Conservation (phyloP, 2,329 filamentous ascomycete genomes). For the Hypoxylon sp. region DNA sequence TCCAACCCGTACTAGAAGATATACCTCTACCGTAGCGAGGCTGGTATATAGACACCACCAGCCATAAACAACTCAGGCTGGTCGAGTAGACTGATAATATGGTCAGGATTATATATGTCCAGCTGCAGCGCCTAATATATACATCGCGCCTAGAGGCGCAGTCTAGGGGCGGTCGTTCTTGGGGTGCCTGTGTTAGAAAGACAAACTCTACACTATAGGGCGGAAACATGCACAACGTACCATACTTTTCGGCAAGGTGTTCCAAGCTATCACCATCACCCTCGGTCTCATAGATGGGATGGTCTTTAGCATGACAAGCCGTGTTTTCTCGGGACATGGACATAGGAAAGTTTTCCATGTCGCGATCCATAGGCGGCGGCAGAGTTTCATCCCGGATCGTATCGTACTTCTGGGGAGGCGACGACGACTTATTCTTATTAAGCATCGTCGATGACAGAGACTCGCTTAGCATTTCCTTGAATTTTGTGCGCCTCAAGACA, state of each 20-base stretch:
- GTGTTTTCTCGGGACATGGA: constrained; percentile 38
- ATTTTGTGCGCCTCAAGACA: constrained; percentile 34
- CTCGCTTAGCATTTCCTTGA: constrained; percentile 40
- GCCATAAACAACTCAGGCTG: constrained; percentile 72
- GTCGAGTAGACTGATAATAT: constrained; percentile 71
- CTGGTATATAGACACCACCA: constrained; percentile 70
- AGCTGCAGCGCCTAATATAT: constrained; percentile 52
- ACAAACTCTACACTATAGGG: neutral
- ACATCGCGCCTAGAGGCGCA: constrained; percentile 49
- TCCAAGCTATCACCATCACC: constrained; percentile 40
- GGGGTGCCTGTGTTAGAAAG: constrained; percentile 12
- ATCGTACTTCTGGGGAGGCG: constrained; percentile 25
- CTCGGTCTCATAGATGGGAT: constrained; percentile 35
- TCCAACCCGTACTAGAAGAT: constrained; percentile 60
- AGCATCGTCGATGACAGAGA: constrained; percentile 36
- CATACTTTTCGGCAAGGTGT: constrained; percentile 37
- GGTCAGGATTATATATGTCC: constrained; percentile 63
- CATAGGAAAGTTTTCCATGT: constrained; percentile 36
- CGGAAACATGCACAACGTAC: constrained; percentile 30
- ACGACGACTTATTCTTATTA: constrained; percentile 26
- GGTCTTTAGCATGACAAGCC: constrained; percentile 18
- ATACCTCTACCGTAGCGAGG: constrained; percentile 72
- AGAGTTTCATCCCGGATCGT: constrained; percentile 27
- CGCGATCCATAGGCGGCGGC: constrained; percentile 25
- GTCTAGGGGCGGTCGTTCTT: constrained; percentile 46